Conservation (phyloP, 1,284 basidiomycete species). For the Porogramme epimiltina region DNA sequence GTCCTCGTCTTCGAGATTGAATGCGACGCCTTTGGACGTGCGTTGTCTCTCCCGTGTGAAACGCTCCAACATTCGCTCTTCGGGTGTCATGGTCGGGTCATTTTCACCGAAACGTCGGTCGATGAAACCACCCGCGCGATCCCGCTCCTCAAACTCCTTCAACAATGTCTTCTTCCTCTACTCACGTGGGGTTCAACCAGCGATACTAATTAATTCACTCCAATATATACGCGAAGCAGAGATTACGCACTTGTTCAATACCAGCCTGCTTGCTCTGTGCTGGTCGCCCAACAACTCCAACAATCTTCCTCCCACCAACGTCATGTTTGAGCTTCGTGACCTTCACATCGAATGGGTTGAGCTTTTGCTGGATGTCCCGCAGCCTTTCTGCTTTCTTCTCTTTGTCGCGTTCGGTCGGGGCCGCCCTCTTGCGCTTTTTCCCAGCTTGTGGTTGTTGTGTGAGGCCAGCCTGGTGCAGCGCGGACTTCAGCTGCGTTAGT, state of each 20-base stretch:
- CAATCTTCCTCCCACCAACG: conserved; percentile 85
- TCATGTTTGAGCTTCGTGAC: conserved; percentile 93
- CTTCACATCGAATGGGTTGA: conserved; percentile 95
- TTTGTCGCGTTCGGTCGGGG: conserved; percentile 70
- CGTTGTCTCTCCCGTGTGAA: conserved; percentile 91
- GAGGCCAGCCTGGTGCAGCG: conserved; percentile 78
- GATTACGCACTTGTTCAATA: conserved; percentile 80
- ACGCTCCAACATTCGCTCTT: conserved; percentile 97
- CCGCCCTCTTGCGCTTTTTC: conserved; percentile 73
- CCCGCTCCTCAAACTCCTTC: conserved; percentile 82
- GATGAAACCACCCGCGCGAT: conserved; percentile 84
- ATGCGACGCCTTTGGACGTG: conserved; percentile 76
- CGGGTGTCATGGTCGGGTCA: conserved; percentile 86
- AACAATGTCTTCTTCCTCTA: conserved; percentile 87
- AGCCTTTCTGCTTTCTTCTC: conserved; percentile 81
- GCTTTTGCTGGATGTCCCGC: conserved; percentile 78
- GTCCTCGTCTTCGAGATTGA: conserved; percentile 91
- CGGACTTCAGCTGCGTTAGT: conserved; percentile 85
- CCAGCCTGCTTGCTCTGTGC: conserved; percentile 88
- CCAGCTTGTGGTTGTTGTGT: conserved; percentile 54
- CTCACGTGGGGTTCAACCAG: background rate
- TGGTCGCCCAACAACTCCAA: conserved; percentile 83
- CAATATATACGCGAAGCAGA: background rate
- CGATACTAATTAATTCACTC: conserved; percentile 3
- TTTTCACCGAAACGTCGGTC: conserved; percentile 98